phyloP scores from a whole-genome alignment of 225 moss, liverwort and hornwort species.

The Bryoerythrophyllum caledonicum region DNA sequence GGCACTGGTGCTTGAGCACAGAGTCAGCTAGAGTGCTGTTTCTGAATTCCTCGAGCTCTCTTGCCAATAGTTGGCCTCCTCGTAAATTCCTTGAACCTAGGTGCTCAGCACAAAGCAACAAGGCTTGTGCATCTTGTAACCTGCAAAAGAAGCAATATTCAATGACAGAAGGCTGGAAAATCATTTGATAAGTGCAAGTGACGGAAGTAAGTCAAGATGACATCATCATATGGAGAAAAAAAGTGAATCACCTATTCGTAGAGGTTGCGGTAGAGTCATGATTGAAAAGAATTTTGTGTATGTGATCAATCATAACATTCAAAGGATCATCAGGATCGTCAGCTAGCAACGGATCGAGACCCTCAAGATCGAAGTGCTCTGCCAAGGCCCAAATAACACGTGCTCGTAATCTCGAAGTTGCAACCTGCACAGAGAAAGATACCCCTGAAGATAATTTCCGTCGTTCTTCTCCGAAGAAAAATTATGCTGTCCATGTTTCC shows the following conservation, averaged over 20 bases:
- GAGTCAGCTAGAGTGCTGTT: slow-evolving; percentile 86
- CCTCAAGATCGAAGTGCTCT: slow-evolving; percentile 97
- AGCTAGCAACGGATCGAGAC: slow-evolving; percentile 92
- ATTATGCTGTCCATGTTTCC: neutral
- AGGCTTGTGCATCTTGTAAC: slow-evolving; percentile 97
- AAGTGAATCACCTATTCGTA: slow-evolving; percentile 62
- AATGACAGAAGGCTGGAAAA: slow-evolving; percentile 7
- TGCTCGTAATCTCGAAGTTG: slow-evolving; percentile 81
- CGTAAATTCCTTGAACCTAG: slow-evolving; percentile 92
- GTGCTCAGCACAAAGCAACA: slow-evolving; percentile 90
- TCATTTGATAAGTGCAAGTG: slow-evolving; percentile 14
- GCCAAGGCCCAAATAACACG: slow-evolving; percentile 95
- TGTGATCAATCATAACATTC: slow-evolving; percentile 87
- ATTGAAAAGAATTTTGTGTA: slow-evolving; percentile 86
- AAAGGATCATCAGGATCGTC: slow-evolving; percentile 98
- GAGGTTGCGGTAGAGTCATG: slow-evolving; percentile 71
- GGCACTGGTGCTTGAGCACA: slow-evolving; percentile 97
- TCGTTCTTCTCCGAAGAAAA: neutral
- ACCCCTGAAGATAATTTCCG: slow-evolving; percentile 7
- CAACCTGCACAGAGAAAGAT: slow-evolving; percentile 49
- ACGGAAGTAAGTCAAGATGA: slow-evolving; percentile 10
- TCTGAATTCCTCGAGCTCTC: slow-evolving; percentile 91
- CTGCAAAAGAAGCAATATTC: slow-evolving; percentile 41
- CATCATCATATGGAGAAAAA: slow-evolving; percentile 10
- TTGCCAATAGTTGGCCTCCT: slow-evolving; percentile 79